Conservation (phyloP, 1,284 basidiomycete species). For the Pyrrhoderma lamaoense region DNA sequence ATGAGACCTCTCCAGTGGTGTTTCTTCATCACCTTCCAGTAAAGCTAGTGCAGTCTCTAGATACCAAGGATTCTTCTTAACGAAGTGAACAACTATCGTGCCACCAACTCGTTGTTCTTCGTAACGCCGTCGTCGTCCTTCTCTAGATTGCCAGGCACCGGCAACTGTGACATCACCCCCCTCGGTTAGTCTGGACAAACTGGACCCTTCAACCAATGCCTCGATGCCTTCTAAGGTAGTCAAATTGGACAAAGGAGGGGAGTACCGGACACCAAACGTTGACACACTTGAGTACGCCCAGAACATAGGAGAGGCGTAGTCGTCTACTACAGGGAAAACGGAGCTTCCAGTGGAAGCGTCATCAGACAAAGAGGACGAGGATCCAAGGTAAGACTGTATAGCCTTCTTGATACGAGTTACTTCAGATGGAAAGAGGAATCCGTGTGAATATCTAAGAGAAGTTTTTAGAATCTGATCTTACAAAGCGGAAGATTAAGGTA, state of each 20-base stretch:
- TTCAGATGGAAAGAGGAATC: conserved; percentile 94
- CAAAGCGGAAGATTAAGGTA: background rate
- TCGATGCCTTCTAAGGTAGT: conserved; percentile 74
- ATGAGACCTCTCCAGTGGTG: conserved; percentile 30
- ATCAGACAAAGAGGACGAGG: background rate
- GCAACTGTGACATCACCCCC: conserved; percentile 38
- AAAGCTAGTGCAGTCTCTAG: conserved; percentile 87
- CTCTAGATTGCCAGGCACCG: conserved; percentile 62
- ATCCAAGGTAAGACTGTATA: conserved; percentile 34
- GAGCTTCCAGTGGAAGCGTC: conserved; percentile 15
- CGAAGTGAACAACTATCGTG: conserved; percentile 92
- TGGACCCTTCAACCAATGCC: conserved; percentile 87
- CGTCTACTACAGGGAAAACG: conserved; percentile 20
- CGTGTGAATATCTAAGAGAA: conserved; percentile 77
- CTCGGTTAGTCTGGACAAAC: conserved; percentile 64
- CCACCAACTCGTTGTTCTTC: conserved; percentile 74
- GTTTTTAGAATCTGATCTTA: conserved; percentile 15
- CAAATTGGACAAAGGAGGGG: conserved; percentile 62
- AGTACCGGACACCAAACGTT: conserved; percentile 78
- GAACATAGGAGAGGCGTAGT: conserved; percentile 20
- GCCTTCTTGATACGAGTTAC: conserved; percentile 57
- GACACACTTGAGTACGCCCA: conserved; percentile 85
- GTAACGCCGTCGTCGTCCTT: conserved; percentile 63
- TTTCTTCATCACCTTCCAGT: conserved; percentile 65
- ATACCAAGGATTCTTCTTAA: conserved; percentile 97